Base-by-base conservation (phyloP, 768 basidiomycete genomes). In the Suillus alpinus region DNA sequence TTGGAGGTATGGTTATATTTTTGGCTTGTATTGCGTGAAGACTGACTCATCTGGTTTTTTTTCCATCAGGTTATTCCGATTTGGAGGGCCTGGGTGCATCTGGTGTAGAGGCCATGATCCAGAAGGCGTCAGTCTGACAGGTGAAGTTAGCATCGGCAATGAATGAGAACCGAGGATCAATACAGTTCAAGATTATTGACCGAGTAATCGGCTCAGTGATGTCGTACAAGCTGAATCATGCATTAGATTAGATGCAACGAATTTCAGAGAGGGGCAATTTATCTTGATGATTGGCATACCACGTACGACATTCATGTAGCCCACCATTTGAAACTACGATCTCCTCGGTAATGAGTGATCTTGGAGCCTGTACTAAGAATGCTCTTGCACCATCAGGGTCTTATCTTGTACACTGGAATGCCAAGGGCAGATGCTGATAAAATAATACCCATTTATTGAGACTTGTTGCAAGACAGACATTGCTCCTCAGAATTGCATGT, bases 271-370 rank as follows among this genome's bases (percentile, higher is more conserved):
- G 7, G 3, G 10, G 20, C 52, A 36, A 36, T 55, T 20, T 37
- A 53, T 53, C 49, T 37, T 37, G 20, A 37, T 18, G 49, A 50
- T 31, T 47, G 46, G 9, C 49, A n/a, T 26, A 18, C 16, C 53
- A 26, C 16, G 36, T 55, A 55, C 37, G 53, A 55, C 16, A 55
- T 55, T 55, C 37, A 39, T 55, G 37, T 18, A 6, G 29, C 26
- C 20, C 7, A 14, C 52, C 9, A 16, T 7, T 18, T 10, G 2
- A 20, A 23, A 16, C 14, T 8, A 26, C 37, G 18, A 55, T 55
- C 53, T 55, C 53, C 53, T 55, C 53, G 53, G 53, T 26, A 39
- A 55, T 55, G 37, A 37, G 51, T 9, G 7, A 36, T 8, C 34
- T 53, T 37, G 34, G 34, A 36, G 6, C 29, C 18, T 14, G 23